phyloP scores from a whole-genome alignment of 106 monocot genomes.

The Dendrobium huoshanense region DNA sequence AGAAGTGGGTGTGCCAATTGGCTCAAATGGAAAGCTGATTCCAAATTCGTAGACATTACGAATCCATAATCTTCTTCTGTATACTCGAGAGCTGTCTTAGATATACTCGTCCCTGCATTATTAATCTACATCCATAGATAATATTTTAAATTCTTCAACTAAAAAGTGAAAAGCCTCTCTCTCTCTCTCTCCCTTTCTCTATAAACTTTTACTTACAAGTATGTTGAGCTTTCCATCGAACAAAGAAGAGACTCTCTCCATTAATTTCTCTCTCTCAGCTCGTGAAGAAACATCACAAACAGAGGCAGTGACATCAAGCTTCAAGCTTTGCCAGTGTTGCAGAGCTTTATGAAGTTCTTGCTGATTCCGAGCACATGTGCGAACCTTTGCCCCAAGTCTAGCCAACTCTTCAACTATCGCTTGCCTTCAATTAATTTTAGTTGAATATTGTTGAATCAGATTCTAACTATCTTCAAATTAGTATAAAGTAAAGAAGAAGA shows the following conservation, averaged over 20 bases:
- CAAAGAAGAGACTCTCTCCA: slow-evolving; percentile 20
- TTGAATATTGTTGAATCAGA: too few relatives aligned
- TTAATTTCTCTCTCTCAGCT: slow-evolving; percentile 32
- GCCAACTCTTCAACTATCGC: slow-evolving; percentile 69
- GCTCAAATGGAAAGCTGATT: slow-evolving; percentile 52
- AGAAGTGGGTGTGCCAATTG: slow-evolving; percentile 50
- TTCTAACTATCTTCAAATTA: not conserved
- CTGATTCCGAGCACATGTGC: slow-evolving; percentile 74
- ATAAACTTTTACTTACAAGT: slow-evolving; percentile 30
- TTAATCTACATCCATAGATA: slow-evolving; percentile 19
- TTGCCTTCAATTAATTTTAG: not conserved
- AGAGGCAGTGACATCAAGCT: slow-evolving; percentile 52
- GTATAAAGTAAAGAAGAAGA: not conserved
- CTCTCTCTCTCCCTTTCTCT: too few relatives aligned
- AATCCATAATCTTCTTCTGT: slow-evolving; percentile 17
- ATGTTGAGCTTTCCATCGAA: slow-evolving; percentile 83
- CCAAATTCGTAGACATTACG: slow-evolving; percentile 33
- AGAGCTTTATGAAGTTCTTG: slow-evolving; percentile 44
- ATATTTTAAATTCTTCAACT: too few relatives aligned
- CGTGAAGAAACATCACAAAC: slow-evolving; percentile 41
- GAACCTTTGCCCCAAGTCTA: slow-evolving; percentile 42
- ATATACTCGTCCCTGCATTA: slow-evolving; percentile 20
- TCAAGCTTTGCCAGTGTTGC: slow-evolving; percentile 32
- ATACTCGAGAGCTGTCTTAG: slow-evolving; percentile 16
- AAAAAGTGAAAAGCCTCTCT: too few relatives aligned